Evolutionary conservation across 2,329 filamentous ascomycete genomes (phyloP).

Genomic region (Aspergillus eucalypticola): DNA sequence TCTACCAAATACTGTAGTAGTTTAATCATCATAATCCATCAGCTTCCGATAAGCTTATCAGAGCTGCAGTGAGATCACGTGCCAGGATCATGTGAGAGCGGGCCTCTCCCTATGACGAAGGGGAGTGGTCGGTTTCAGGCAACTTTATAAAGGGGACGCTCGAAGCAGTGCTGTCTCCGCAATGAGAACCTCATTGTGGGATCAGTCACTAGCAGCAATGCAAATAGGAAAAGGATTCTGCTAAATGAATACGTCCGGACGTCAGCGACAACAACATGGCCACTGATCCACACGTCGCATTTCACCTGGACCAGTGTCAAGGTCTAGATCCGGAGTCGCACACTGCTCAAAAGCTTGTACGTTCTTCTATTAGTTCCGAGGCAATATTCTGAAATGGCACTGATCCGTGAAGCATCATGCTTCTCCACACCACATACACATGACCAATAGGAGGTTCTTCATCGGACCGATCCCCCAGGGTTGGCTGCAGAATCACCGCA

Average conservation of each 20-base stretch:
- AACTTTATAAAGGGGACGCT: too few relatives aligned
- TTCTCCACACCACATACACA: constrained; percentile 61
- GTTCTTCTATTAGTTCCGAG: constrained; percentile 9
- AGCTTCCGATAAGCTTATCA: too few relatives aligned
- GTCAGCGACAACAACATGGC: constrained; percentile 23
- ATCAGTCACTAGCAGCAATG: too few relatives aligned
- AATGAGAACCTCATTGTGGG: too few relatives aligned
- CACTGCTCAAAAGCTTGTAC: constrained; percentile 52
- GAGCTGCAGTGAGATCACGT: too few relatives aligned
- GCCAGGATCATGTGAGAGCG: too few relatives aligned
- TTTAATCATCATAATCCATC: too few relatives aligned
- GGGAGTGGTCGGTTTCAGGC: too few relatives aligned
- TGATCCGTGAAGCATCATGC: constrained; percentile 55
- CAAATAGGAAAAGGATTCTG: too few relatives aligned
- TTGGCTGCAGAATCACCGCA: constrained; percentile 64
- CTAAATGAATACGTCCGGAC: background rate
- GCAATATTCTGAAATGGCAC: background rate
- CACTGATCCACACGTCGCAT: constrained; percentile 15
- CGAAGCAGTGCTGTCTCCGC: too few relatives aligned
- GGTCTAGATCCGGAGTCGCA: constrained; percentile 35
- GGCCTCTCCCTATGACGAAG: too few relatives aligned
- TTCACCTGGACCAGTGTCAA: constrained; percentile 30
- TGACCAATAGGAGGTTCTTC: constrained; percentile 63
- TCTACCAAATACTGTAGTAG: too few relatives aligned
- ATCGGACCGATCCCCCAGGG: constrained; percentile 66